These are phyloP conservation scores for Cercospora zeae-maydis DNA, from an alignment of 2,329 filamentous ascomycete genomes.

Conservation along the genomic window DNA sequence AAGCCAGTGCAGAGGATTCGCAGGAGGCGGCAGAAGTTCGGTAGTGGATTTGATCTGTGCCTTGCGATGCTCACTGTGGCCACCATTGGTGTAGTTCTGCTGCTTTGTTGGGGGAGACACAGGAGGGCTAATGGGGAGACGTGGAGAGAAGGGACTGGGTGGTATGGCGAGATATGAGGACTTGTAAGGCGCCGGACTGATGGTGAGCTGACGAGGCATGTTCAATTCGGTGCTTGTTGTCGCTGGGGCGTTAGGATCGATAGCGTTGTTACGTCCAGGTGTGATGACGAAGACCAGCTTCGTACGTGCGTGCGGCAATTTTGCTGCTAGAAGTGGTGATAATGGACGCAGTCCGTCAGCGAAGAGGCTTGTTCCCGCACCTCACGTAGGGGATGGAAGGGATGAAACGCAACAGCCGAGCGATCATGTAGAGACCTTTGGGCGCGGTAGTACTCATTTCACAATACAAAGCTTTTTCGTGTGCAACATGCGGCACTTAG, in stretches of 20 bases:
- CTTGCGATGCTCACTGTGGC: background rate
- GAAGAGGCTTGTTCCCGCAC: background rate
- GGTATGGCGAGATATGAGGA: constrained; percentile 45
- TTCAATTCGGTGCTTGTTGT: background rate
- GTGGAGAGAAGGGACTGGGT: constrained; percentile 42
- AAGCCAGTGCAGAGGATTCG: constrained; percentile 45
- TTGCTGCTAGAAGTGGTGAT: constrained; percentile 12
- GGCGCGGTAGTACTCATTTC: constrained; percentile 15
- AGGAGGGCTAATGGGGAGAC: constrained; percentile 24
- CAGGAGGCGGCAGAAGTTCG: constrained; percentile 28
- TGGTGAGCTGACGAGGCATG: constrained; percentile 34
- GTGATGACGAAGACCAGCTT: constrained; percentile 27
- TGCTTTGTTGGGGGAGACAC: constrained; percentile 9
- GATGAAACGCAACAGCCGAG: background rate
- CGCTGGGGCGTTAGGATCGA: background rate
- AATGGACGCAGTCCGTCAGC: constrained; percentile 21
- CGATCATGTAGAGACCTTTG: background rate
- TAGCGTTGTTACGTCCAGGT: background rate
- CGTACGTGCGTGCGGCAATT: constrained; percentile 9
- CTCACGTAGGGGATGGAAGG: background rate
- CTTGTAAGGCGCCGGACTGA: constrained; percentile 42
- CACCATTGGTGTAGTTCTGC: background rate
- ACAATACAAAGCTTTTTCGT: constrained; percentile 20
- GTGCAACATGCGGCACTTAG: constrained; percentile 3
- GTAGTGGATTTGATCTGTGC: constrained; percentile 18